phyloP scores from a whole-genome alignment of 208 protist genomes.

The Trypanosoma boissoni region DNA sequence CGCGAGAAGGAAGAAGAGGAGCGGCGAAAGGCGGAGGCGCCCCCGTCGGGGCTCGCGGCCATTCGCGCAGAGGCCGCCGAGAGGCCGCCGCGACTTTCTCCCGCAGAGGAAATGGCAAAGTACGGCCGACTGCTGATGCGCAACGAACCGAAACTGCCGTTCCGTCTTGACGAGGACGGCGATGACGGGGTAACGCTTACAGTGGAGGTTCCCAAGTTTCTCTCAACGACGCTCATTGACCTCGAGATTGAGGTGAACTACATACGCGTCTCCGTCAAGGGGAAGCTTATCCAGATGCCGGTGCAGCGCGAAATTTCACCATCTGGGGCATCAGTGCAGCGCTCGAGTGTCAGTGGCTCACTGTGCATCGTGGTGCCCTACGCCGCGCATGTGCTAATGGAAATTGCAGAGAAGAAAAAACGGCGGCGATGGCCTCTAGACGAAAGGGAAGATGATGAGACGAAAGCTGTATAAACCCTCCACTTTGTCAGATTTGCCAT shows the following conservation, averaged over 20 bases:
- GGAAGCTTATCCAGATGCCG: constrained; percentile 92
- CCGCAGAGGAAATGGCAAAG: constrained; percentile 87
- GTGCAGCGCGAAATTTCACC: constrained; percentile 80
- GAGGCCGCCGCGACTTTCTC: constrained; percentile 44
- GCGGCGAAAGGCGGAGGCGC: constrained; percentile 26
- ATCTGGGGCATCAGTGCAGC: constrained; percentile 60
- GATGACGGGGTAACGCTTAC: constrained; percentile 69
- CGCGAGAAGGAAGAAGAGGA: constrained; percentile 78
- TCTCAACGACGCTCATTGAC: constrained; percentile 92
- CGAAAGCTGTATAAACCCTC: background rate
- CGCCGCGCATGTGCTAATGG: constrained; percentile 38
- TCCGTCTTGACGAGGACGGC: constrained; percentile 74
- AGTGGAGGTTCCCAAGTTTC: constrained; percentile 89
- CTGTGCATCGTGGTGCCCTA: constrained; percentile 83
- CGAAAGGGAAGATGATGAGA: background rate
- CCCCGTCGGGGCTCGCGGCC: constrained; percentile 51
- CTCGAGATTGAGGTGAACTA: constrained; percentile 92
- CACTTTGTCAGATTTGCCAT: background rate
- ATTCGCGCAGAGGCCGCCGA: constrained; percentile 59
- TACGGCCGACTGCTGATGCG: constrained; percentile 87
- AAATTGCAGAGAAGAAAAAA: constrained; percentile 21
- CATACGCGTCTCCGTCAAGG: constrained; percentile 90
- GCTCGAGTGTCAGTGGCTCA: constrained; percentile 70
- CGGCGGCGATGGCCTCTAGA: constrained; percentile 5
- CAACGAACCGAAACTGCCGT: constrained; percentile 91